phyloP scores from a whole-genome alignment of 1,284 basidiomycete genomes.

The Schizopora paradoxa region DNA sequence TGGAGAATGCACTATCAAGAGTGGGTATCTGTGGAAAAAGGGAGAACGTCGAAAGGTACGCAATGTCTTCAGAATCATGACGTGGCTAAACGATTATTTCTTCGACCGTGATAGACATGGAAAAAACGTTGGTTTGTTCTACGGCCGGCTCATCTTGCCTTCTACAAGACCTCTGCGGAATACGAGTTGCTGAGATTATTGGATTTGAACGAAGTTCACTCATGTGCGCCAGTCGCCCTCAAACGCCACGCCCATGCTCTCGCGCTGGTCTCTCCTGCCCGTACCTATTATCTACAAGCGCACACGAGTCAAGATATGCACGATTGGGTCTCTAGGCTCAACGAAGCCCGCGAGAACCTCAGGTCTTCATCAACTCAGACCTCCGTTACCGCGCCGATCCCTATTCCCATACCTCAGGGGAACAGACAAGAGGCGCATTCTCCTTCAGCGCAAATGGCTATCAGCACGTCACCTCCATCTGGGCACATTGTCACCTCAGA shows the following conservation, averaged over 20 bases:
- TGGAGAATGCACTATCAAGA: slow-evolving; percentile 79
- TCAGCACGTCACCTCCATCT: slow-evolving; percentile 30
- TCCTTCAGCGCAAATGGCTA: slow-evolving; percentile 8
- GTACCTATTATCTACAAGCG: slow-evolving; percentile 94
- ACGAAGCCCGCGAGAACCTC: slow-evolving; percentile 66
- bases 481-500: slow-evolving; percentile 43
- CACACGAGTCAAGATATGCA: slow-evolving; percentile 66
- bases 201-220: slow-evolving; percentile 86
- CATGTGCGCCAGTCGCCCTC: slow-evolving; percentile 81
- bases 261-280: slow-evolving; percentile 84
- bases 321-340: slow-evolving; percentile 83
- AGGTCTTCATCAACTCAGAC: slow-evolving; percentile 54
- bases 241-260: slow-evolving; percentile 91
- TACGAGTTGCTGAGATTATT: slow-evolving; percentile 90
- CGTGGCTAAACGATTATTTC: slow-evolving; percentile 10
- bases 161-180: slow-evolving; percentile 94
- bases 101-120: slow-evolving; percentile 82
- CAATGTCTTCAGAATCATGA: slow-evolving; percentile 14
- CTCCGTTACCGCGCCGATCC: slow-evolving; percentile 39
- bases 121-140: slow-evolving; percentile 99
- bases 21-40: slow-evolving; percentile 92
- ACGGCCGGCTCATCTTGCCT: slow-evolving; percentile 85
- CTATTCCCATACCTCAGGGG: slow-evolving; percentile 43
- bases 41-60: slow-evolving; percentile 92
- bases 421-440: slow-evolving; percentile 15